Conservation (phyloP, 1,284 basidiomycete genomes). For the Cryptococcus sp. region DNA sequence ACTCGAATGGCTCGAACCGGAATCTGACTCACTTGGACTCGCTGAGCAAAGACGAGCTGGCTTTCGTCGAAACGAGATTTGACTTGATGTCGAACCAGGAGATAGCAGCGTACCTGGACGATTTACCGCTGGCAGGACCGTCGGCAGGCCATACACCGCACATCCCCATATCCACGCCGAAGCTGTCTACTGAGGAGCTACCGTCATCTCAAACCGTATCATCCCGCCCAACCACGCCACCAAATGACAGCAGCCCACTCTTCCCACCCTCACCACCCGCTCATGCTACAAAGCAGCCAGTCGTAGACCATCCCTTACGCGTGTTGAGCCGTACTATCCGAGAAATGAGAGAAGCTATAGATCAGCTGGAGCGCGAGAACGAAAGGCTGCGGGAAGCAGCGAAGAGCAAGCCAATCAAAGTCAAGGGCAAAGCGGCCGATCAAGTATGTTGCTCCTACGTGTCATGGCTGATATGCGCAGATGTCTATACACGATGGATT, state of each 20-base stretch:
- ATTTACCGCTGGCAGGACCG: too few species aligned
- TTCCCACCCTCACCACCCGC: constrained; percentile 48
- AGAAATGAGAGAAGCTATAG: constrained; percentile 38
- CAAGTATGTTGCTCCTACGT: constrained; percentile 21
- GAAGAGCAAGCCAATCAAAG: background rate
- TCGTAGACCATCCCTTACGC: constrained; percentile 38
- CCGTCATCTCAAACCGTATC: too few species aligned
- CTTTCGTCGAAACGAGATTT: constrained; percentile 35
- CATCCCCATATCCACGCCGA: background rate
- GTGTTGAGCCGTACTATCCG: constrained; percentile 41
- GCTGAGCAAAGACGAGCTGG: constrained; percentile 36
- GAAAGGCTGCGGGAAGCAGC: constrained; percentile 18
- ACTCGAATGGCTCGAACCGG: constrained; percentile 5
- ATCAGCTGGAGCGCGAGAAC: constrained; percentile 41
- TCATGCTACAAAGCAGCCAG: background rate
- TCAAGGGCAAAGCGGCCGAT: constrained; percentile 18
- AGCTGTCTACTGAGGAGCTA: background rate
- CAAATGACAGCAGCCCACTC: constrained; percentile 24
- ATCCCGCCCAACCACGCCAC: background rate
- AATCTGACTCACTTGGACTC: constrained; percentile 26
- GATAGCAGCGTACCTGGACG: constrained; percentile 23
- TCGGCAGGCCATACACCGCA: background rate
- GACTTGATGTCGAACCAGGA: constrained; percentile 44
- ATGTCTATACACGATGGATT: constrained; percentile 39
- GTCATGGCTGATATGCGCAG: constrained; percentile 8